These are phyloP conservation scores for Penicillium sp. DNA, from an alignment of 2,329 filamentous ascomycete genomes.

Conservation along the genomic window DNA sequence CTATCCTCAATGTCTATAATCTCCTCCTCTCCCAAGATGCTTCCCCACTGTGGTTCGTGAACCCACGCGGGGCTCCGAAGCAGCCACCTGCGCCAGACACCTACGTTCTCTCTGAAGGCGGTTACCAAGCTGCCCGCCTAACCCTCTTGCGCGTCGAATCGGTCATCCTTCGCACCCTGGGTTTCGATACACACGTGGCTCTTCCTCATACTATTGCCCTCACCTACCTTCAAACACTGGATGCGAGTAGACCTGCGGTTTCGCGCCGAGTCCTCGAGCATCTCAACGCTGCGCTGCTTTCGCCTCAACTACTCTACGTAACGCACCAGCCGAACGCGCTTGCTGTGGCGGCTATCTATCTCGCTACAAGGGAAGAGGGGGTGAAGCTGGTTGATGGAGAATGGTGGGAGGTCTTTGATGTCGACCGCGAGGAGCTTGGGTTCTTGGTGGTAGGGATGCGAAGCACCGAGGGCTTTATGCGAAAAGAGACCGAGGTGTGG, in stretches of 20 bases:
- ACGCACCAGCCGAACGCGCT: constrained; percentile 88
- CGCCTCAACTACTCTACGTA: constrained; percentile 84
- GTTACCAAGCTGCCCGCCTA: constrained; percentile 66
- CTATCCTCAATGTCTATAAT: constrained; percentile 80
- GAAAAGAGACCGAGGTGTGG: constrained; percentile 60
- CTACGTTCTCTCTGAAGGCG: constrained; percentile 73
- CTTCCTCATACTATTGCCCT: constrained; percentile 84
- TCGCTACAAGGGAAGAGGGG: constrained; percentile 75
- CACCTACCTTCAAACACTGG: constrained; percentile 89
- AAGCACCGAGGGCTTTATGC: constrained; percentile 73
- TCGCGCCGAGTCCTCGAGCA: constrained; percentile 70
- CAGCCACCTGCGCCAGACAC: constrained; percentile 49
- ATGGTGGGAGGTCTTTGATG: constrained; percentile 99
- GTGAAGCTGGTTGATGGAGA: constrained; percentile 78
- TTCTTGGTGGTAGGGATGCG: constrained; percentile 85
- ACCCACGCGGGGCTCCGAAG: constrained; percentile 29
- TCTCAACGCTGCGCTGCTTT: constrained; percentile 83
- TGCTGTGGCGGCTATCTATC: constrained; percentile 86
- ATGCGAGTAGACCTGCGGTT: constrained; percentile 63
- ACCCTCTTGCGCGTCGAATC: constrained; percentile 74
- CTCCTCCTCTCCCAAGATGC: constrained; percentile 68
- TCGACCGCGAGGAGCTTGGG: constrained; percentile 89
- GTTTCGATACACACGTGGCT: constrained; percentile 81
- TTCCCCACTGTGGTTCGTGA: constrained; percentile 55
- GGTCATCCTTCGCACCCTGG: constrained; percentile 71